Conservation (phyloP, 2,329 filamentous ascomycete genomes). For the Dactylellina leptospora region DNA sequence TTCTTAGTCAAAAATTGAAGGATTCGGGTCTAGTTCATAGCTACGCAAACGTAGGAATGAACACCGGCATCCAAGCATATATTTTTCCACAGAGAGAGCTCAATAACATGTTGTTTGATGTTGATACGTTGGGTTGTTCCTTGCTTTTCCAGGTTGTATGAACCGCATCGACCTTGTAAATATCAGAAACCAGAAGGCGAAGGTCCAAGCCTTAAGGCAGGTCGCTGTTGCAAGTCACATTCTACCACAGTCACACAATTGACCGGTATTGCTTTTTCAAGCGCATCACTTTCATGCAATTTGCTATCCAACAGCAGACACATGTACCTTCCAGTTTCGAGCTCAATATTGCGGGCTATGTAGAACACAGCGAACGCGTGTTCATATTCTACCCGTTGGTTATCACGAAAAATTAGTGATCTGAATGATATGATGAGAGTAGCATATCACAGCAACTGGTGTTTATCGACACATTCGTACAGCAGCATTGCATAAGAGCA, state of each 20-base stretch:
- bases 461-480: not conserved
- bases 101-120: too few species aligned
- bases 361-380: too few species aligned
- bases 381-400: too few species aligned
- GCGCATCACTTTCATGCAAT: not conserved
- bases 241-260: not conserved
- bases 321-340: not conserved
- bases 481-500: not conserved
- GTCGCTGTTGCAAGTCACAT: not conserved
- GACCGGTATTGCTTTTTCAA: constrained; percentile 10
- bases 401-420: too few species aligned
- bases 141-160: not conserved
- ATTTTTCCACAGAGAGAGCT: too few species aligned
- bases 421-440: too few species aligned
- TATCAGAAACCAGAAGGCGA: not conserved
- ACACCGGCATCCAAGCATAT: too few species aligned
- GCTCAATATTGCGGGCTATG: not conserved
- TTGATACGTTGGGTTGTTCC: too few species aligned
- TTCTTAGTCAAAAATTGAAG: too few species aligned
- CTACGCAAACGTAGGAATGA: too few species aligned
- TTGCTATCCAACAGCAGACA: not conserved
- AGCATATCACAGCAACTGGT: too few species aligned
- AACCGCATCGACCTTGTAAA: not conserved
- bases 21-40: too few species aligned
- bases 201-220: constrained; percentile 13